phyloP scores from a whole-genome alignment of 2,329 filamentous ascomycete species.

The Alternaria dauci region DNA sequence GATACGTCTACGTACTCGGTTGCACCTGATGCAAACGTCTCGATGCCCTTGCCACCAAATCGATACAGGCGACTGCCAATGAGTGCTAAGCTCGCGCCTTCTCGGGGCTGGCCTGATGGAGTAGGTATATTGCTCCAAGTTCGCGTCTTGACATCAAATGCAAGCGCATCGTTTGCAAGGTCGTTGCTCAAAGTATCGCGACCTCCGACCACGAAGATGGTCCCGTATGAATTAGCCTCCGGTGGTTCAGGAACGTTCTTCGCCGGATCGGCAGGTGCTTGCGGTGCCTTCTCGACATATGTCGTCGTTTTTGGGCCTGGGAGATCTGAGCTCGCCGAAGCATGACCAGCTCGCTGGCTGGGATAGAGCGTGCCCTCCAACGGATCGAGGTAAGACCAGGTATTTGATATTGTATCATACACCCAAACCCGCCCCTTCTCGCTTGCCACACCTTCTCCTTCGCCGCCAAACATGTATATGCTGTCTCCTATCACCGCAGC shows the following conservation, averaged over 20 bases:
- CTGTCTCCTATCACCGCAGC: conserved; percentile 54
- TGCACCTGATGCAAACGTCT: conserved; percentile 29
- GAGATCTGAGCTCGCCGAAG: conserved; percentile 50
- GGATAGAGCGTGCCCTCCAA: conserved; percentile 34
- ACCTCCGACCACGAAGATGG: conserved; percentile 63
- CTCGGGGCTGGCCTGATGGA: conserved; percentile 49
- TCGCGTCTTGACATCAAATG: conserved; percentile 59
- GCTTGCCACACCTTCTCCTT: conserved; percentile 32
- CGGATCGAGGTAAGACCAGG: conserved; percentile 54
- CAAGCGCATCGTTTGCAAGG: conserved; percentile 58
- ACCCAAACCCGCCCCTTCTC: conserved; percentile 57
- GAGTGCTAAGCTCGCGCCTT: conserved; percentile 55
- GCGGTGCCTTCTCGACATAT: conserved; percentile 47
- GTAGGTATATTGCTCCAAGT: conserved; percentile 62
- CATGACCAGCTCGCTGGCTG: conserved; percentile 47
- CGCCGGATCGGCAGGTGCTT: conserved; percentile 53
- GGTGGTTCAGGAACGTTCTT: conserved; percentile 54
- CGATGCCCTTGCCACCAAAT: conserved; percentile 50
- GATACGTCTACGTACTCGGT: conserved; percentile 47
- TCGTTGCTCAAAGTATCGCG: conserved; percentile 29
- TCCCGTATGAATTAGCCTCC: conserved; percentile 55
- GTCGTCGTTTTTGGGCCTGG: conserved; percentile 48
- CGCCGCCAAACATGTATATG: conserved; percentile 58
- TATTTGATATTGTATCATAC: conserved; percentile 52
- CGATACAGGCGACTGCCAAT: conserved; percentile 58